Base-by-base conservation (phyloP, 164 flowering plant species). In the Dillenia suffruticosa region DNA sequence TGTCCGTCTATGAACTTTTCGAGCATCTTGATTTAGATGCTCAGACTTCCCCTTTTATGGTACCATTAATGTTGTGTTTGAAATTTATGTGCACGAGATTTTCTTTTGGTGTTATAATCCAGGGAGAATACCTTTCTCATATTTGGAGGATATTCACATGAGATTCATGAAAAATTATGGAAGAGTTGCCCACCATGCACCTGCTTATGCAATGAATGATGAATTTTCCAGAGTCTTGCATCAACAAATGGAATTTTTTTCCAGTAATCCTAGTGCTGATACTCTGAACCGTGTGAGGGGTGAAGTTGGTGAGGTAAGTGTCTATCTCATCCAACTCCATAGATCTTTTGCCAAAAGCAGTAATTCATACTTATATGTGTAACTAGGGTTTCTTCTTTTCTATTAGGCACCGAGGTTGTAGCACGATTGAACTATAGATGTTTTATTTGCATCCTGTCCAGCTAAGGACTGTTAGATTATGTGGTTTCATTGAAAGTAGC, bases 151-250 rank as follows among this genome's bases (percentile, higher is more conserved):
- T 68, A 79, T 94, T 65, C 97, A 86, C 40, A 89, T 86, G 98
- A 79, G 98, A 73, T 94, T 94, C 76, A 89, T 94, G 93, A 94
- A 91, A 71, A 94, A 94, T 68, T 94, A 94, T 72, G 89, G 97
- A 43, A 80, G 74, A 70, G 95, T 94, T 59, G 98, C 93, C 46
- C 77, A 69, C 43, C 77, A 81, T 74, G 89, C 98, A 9, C 96
- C 88, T 67, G 96, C 98, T 46, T 94, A 94, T 77, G 91, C 97
- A 54, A 89, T 94, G 97, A 94, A 94, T 73, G 98, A 94, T 77
- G 98, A 94, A 55, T 94, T 94, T 61, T 94, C 97, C 32, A 81
- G 98, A 73, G 97, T 94, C 43, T 74, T 94, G 76, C 98, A 94
- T 78, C 98, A 94, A 72, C 97, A 91, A 65, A 94, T 94, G 98